These are phyloP conservation scores for Tulasnella sp. DNA, from an alignment of 768 basidiomycete species.

Conservation along the genomic window DNA sequence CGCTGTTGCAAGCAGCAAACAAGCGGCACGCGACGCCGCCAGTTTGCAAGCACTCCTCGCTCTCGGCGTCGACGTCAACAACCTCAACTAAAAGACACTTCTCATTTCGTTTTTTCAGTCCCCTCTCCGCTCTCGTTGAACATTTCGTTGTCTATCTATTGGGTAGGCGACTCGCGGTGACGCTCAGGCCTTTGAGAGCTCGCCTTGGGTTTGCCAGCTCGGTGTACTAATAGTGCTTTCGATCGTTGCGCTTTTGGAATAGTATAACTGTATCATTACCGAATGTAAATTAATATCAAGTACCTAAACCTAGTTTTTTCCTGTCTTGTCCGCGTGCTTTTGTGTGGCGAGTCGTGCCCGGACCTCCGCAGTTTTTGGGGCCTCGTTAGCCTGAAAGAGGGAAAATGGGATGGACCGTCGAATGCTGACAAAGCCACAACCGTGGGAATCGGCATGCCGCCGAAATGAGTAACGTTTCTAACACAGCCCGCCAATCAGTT, in stretches of 20 bases:
- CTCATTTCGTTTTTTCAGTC: background rate
- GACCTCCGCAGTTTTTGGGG: too few relatives aligned
- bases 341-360: too few relatives aligned
- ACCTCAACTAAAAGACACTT: background rate
- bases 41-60: background rate
- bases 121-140: background rate
- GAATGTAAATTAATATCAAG: background rate
- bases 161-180: background rate
- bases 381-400: background rate
- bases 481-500: background rate
- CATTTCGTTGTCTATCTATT: background rate
- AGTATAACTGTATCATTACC: background rate
- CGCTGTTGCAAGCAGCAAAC: background rate
- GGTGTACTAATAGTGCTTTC: background rate
- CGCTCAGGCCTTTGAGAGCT: background rate
- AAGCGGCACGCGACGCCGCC: constrained; percentile 7
- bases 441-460: background rate
- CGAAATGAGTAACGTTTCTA: background rate
- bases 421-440: background rate
- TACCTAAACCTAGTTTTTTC: background rate
- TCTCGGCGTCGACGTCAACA: background rate
- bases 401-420: background rate
- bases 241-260: background rate
- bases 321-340: too few relatives aligned
- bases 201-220: background rate